Evolutionary conservation across 2,329 filamentous ascomycete species (phyloP).

Genomic region (Diaporthe sp.): DNA sequence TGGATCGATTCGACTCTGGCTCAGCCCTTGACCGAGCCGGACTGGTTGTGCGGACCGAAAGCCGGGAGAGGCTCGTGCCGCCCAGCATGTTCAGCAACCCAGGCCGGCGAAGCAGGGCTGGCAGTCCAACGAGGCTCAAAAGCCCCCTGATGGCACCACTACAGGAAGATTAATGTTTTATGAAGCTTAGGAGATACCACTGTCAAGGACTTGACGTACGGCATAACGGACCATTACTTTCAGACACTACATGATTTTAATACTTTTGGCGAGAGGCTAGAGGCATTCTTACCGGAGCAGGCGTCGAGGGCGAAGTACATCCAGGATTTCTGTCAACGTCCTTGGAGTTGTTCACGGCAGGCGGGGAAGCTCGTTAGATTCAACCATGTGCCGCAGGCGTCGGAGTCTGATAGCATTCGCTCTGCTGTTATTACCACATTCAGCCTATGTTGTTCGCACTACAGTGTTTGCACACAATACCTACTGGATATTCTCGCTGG

Average conservation of each 20-base stretch:
- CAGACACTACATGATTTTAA: conserved; percentile 36
- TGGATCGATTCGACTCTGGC: conserved; percentile 62
- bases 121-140: conserved; percentile 70
- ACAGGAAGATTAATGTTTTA: conserved; percentile 49
- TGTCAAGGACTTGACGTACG: conserved; percentile 33
- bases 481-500: conserved; percentile 22
- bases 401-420: not conserved
- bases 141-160: conserved; percentile 67
- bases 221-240: conserved; percentile 28
- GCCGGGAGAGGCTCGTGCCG: conserved; percentile 79
- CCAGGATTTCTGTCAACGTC: not conserved
- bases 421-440: not conserved
- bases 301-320: not conserved
- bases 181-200: conserved; percentile 30
- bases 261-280: not conserved
- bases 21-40: conserved; percentile 76
- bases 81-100: conserved; percentile 66
- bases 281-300: conserved; percentile 14
- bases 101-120: conserved; percentile 62
- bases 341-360: conserved; percentile 7
- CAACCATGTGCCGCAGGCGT: not conserved
- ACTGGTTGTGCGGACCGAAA: conserved; percentile 85
- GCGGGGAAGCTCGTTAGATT: conserved; percentile 5
- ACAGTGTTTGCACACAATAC: not conserved
- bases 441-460: not conserved